Percentiles rank a stretch among this genome's conserved stretches.
Conservation (phyloP, 495 filamentous ascomycete species). For the Gamarada debralockiae region DNA sequence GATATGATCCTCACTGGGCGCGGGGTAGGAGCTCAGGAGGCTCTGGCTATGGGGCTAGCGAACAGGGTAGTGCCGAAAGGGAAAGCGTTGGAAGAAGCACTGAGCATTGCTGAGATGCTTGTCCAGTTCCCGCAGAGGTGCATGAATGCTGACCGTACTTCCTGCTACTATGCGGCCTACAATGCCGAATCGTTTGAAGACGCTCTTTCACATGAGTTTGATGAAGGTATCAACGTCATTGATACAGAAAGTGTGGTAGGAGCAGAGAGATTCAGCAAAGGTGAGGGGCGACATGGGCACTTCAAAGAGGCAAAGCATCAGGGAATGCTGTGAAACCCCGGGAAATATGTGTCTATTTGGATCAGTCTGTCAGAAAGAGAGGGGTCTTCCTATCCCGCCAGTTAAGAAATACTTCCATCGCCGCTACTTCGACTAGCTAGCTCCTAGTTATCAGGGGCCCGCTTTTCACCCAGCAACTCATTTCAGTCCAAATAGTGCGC, state of each 20-base stretch:
- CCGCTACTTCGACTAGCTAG: too few relatives aligned
- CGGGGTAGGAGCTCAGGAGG: constrained; percentile 38
- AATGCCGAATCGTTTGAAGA: constrained; percentile 39
- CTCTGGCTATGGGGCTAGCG: constrained; percentile 43
- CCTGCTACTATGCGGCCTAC: constrained; percentile 40
- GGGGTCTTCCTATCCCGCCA: too few relatives aligned
- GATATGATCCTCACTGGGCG: constrained; percentile 48
- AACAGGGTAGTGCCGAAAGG: constrained; percentile 45
- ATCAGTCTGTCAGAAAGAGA: too few relatives aligned
- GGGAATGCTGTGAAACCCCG: too few relatives aligned
- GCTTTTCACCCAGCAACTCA: too few relatives aligned
- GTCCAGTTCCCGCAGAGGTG: constrained; percentile 41
- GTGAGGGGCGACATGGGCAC: constrained; percentile 38
- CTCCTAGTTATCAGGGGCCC: too few relatives aligned
- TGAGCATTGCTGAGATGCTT: constrained; percentile 36
- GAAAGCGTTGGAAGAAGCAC: constrained; percentile 39
- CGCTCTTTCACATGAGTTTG: constrained; percentile 39
- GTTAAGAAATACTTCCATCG: too few relatives aligned
- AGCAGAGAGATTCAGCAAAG: constrained; percentile 37
- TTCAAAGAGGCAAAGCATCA: constrained; percentile 19
- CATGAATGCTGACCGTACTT: constrained; percentile 29
- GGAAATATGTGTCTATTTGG: too few relatives aligned
- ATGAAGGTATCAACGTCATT: constrained; percentile 35
- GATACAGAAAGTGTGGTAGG: constrained; percentile 36
- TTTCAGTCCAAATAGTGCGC: too few relatives aligned